phyloP scores from a whole-genome alignment of 1,284 basidiomycete species.

The Phlebopus sp. region DNA sequence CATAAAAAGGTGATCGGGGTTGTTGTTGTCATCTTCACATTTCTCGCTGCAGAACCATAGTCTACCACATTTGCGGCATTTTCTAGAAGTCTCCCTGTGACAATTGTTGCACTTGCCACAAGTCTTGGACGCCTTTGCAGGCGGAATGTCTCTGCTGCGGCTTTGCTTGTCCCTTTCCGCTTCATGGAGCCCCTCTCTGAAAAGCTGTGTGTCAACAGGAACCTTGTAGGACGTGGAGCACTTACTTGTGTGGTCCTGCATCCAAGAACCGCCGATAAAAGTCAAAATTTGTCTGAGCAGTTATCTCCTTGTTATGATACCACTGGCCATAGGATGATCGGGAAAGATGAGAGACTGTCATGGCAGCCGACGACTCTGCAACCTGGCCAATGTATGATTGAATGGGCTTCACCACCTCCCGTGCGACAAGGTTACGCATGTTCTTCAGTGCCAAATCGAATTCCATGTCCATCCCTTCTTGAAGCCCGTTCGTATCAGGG shows the following conservation, averaged over 20 bases:
- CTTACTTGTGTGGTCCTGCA: not conserved
- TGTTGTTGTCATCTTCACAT: not conserved
- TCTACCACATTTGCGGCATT: not conserved
- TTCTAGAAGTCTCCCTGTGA: not conserved
- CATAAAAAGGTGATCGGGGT: not conserved
- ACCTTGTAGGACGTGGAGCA: too few species aligned
- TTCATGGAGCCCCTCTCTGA: not conserved
- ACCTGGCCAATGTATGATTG: not conserved
- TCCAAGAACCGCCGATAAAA: not conserved
- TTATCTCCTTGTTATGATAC: not conserved
- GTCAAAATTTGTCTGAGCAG: conserved; percentile 1
- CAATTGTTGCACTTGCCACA: not conserved
- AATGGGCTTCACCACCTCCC: conserved; percentile 1
- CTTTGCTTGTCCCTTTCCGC: not conserved
- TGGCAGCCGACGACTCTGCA: not conserved
- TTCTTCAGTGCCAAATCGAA: conserved; percentile 1
- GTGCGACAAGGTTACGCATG: not conserved
- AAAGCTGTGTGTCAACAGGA: not conserved
- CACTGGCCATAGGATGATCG: not conserved
- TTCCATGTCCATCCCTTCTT: not conserved
- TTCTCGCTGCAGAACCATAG: not conserved
- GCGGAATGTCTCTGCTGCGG: not conserved
- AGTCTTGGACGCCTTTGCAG: not conserved
- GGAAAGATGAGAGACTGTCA: not conserved
- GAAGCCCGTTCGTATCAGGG: not conserved